phyloP scores from a whole-genome alignment of 2,329 filamentous ascomycete genomes.

The Sporothrix humicola region DNA sequence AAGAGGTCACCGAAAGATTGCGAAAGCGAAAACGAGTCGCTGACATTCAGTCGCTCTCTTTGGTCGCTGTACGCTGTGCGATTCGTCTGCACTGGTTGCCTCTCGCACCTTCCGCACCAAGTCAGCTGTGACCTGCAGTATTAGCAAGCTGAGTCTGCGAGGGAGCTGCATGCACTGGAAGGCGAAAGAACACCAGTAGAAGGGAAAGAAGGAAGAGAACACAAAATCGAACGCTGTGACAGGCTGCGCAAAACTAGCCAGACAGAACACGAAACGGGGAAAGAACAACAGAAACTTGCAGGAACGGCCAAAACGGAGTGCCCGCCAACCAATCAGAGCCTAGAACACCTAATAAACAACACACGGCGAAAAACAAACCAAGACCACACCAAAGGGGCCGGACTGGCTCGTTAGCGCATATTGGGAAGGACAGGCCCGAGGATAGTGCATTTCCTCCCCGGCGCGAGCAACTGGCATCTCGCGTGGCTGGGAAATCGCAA shows the following conservation, averaged over 20 bases:
- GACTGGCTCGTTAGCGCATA: constrained; percentile 28
- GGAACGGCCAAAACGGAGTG: constrained; percentile 24
- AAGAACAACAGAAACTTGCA: not conserved
- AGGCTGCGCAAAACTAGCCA: not conserved
- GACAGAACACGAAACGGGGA: not conserved
- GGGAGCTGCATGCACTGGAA: constrained; percentile 14
- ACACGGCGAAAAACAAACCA: not conserved
- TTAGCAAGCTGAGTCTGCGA: constrained; percentile 24
- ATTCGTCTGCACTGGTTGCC: constrained; percentile 20
- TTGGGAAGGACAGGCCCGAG: constrained; percentile 29
- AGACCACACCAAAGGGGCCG: not conserved
- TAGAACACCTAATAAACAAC: constrained; percentile 6
- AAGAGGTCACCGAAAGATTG: not conserved
- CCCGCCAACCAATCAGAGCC: constrained; percentile 20
- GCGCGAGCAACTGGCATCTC: constrained; percentile 9
- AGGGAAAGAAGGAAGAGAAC: not conserved
- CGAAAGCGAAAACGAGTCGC: not conserved
- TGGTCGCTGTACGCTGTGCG: not conserved
- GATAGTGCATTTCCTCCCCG: constrained; percentile 21
- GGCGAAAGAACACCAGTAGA: constrained; percentile 14
- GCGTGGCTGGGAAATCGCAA: constrained; percentile 27
- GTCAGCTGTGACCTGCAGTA: constrained; percentile 24
- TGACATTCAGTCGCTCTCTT: not conserved
- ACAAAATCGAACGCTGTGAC: not conserved
- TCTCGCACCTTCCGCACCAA: constrained; percentile 23